phyloP scores from a whole-genome alignment of 306 rosid species.

The Trifolium repens region DNA sequence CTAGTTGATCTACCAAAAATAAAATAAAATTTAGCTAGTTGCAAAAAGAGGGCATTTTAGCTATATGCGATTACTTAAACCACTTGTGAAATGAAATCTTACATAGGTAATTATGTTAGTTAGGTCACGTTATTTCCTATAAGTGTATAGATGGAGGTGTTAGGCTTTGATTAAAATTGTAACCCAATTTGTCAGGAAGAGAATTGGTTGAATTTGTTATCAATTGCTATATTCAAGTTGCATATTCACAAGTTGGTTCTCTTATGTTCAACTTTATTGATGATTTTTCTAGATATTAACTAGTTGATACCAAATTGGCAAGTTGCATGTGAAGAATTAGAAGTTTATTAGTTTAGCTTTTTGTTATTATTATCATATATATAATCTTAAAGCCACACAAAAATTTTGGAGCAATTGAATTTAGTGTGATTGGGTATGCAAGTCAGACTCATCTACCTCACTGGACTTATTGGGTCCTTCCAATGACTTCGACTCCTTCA shows the following conservation, averaged over 20 bases:
- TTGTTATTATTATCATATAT: not conserved
- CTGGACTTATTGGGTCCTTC: not conserved
- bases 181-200: not conserved
- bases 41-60: too few species aligned
- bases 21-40: too few species aligned
- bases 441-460: not conserved
- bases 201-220: conserved; percentile 7
- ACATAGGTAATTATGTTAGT: not conserved
- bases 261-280: not conserved
- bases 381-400: not conserved
- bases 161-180: conserved; percentile 9
- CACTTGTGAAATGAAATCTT: too few species aligned
- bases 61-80: too few species aligned
- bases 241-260: not conserved
- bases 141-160: not conserved
- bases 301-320: conserved; percentile 14
- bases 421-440: not conserved
- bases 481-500: not conserved
- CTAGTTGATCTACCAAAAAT: too few species aligned
- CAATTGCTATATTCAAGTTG: conserved; percentile 24
- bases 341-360: not conserved
- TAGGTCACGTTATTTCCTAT: conserved; percentile 2
- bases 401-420: too few species aligned
- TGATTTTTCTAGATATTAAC: not conserved
- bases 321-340: conserved; percentile 2